These are phyloP conservation scores for Acanthamoeba lenticulata DNA, from an alignment of 208 protist genomes.

Conservation along the genomic window DNA sequence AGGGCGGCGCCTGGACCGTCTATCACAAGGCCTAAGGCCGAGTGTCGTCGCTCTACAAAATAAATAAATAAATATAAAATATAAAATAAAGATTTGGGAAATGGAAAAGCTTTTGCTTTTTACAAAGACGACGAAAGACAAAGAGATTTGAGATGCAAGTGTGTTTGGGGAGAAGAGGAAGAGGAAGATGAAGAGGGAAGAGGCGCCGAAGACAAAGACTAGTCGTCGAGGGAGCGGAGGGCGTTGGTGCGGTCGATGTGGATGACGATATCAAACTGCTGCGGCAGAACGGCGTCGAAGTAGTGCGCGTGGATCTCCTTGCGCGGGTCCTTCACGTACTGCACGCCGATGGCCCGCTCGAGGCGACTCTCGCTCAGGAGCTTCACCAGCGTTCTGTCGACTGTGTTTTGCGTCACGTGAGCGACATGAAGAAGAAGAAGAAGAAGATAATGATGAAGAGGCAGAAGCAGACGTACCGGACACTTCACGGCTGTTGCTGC, in stretches of 20 bases:
- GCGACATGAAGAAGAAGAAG: too few relatives aligned
- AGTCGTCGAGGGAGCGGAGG: slow-evolving; percentile 53
- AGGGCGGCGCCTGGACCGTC: slow-evolving; percentile 94
- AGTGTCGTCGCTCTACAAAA: too few relatives aligned
- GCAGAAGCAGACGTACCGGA: neutral
- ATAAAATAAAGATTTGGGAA: too few relatives aligned
- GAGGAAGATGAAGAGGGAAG: too few relatives aligned
- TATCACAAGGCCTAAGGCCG: slow-evolving; percentile 82
- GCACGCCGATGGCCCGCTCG: slow-evolving; percentile 66
- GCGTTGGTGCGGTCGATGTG: slow-evolving; percentile 40
- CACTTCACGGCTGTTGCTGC: neutral
- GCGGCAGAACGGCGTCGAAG: neutral
- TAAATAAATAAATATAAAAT: too few relatives aligned
- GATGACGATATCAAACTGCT: slow-evolving; percentile 68
- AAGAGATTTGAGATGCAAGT: too few relatives aligned
- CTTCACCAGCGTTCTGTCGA: slow-evolving; percentile 20
- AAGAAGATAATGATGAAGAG: neutral
- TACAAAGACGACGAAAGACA: too few relatives aligned
- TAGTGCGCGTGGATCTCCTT: slow-evolving; percentile 66
- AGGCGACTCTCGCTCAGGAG: neutral
- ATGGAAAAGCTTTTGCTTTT: too few relatives aligned
- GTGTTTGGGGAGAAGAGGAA: too few relatives aligned
- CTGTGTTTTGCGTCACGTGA: neutral
- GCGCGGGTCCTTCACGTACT: slow-evolving; percentile 55
- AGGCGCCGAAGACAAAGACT: neutral